Evolutionary conservation across 306 rosid genomes (phyloP), one percentile per base, ranked within the genome.

Genomic region (Delonix regia): DNA sequence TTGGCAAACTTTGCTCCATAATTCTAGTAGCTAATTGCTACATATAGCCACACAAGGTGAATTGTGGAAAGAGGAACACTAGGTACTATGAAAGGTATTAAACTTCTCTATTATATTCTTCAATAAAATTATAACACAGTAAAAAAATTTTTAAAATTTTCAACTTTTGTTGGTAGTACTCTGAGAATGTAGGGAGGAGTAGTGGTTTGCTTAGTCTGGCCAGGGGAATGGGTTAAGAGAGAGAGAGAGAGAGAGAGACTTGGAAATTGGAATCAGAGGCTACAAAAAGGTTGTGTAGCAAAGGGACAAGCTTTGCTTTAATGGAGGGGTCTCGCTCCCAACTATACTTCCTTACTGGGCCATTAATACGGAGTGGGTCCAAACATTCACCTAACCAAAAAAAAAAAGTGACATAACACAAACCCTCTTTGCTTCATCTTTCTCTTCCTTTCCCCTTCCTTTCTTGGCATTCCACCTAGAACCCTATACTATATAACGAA

Each of bases 351-450:
- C 74, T 85, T 75, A 81, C 89, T 86, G 85, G 85, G 82, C 88
- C 94, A 89, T 89, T 82, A 89, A 87, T 83, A 65, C 33, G 3
- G 0, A 19, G 88, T 86, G 86, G 96, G 96, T 34, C 96, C 94
- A 79, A 77, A 71, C 52, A 55, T 49, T 69, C 83, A 87, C 91
- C 96, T 77, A 91, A 85, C 93, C 85, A 24, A 57, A 25, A 57
- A 79, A 67, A 53, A 83, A 77, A 70, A 47, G 79, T 70, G 86
- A 85, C 94, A 84, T 56, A 53, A 70, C 81, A 53, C 33, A 27
- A 14, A 24, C 69, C 62, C 55, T 69, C 64, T 57, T 39, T 59
- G 69, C 81, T 81, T 45, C 61, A 38, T 34, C 68, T 24, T 25
- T 9, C 53, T 66, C 24, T 18, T 63, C 69, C 47, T 1, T 36